Evolutionary conservation across 2,329 filamentous ascomycete species (phyloP), one percentile per base, ranked within the genome.

Genomic region (Sclerotiophoma versabilis): DNA sequence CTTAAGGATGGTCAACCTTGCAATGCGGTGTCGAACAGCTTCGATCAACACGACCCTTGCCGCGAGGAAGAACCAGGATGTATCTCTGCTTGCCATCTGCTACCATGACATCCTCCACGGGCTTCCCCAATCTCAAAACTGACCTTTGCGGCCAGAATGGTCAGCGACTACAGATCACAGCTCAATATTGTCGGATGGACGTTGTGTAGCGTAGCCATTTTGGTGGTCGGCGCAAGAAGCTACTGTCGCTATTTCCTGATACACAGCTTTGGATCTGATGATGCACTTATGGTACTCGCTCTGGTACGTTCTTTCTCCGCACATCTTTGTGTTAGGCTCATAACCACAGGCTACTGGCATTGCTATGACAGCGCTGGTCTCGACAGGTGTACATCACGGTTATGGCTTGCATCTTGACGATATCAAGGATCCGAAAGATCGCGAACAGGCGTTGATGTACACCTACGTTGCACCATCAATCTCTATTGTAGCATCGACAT

Each of bases 271-370:
- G 44, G 44, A 14, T 5, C 14, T 20, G 44, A 48, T 23, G 44
- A 48, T 38, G 44, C 22, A 19, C 22, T 48, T 4, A 48, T 48
- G 33, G 44, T 48, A 4, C 25, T 48, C n/a, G n/a, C n/a, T n/a
- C n/a, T n/a, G n/a, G n/a, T n/a, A n/a, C n/a, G n/a, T n/a, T n/a
- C n/a, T n/a, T n/a, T n/a, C n/a, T n/a, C n/a, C n/a, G n/a, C n/a
- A n/a, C n/a, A n/a, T n/a, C n/a, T n/a, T n/a, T n/a, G n/a, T n/a
- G n/a, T n/a, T n/a, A n/a, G n/a, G n/a, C n/a, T n/a, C n/a, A n/a
- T n/a, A n/a, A n/a, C n/a, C n/a, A n/a, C n/a, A n/a, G n/a, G n/a
- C n/a, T n/a, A n/a, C n/a, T n/a, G n/a, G n/a, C n/a, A n/a, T n/a
- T n/a, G n/a, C n/a, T n/a, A n/a, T n/a, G n/a, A n/a, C n/a, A n/a